Conservation (phyloP, 2,329 filamentous ascomycete genomes). For the Botrytis galanthina region DNA sequence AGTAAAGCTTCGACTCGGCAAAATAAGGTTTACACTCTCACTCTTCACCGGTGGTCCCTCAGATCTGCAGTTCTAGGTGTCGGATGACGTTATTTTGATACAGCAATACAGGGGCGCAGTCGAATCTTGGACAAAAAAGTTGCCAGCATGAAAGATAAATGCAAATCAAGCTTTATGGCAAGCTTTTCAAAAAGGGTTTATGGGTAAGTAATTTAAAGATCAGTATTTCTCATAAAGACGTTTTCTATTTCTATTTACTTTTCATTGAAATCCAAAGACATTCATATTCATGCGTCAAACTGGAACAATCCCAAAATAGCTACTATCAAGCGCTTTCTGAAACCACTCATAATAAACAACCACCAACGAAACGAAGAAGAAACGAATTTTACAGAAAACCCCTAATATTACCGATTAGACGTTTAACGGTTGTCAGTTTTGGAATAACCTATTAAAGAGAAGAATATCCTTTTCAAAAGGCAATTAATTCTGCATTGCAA, state of each 20-base stretch:
- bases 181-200: not conserved
- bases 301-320: slow-evolving; percentile 18
- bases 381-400: not conserved
- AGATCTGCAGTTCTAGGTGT: slow-evolving; percentile 9
- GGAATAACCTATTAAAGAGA: not conserved
- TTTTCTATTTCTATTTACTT: not conserved
- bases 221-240: not conserved
- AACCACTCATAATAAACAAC: slow-evolving; percentile 6
- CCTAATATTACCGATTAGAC: not conserved
- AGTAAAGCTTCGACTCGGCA: not conserved
- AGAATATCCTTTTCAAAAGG: not conserved
- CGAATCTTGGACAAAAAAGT: slow-evolving; percentile 13
- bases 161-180: slow-evolving; percentile 19
- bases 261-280: slow-evolving; percentile 19
- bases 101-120: slow-evolving; percentile 14
- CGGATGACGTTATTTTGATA: slow-evolving; percentile 16
- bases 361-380: slow-evolving; percentile 18
- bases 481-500: not conserved
- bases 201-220: not conserved
- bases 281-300: slow-evolving; percentile 8
- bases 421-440: not conserved
- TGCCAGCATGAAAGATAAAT: slow-evolving; percentile 14
- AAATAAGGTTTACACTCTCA: slow-evolving; percentile 8
- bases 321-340: slow-evolving; percentile 21
- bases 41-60: not conserved